Percentiles rank a stretch among this genome's conserved stretches.
Conservation (phyloP, 345 rosid genomes). For the Acer campestre region DNA sequence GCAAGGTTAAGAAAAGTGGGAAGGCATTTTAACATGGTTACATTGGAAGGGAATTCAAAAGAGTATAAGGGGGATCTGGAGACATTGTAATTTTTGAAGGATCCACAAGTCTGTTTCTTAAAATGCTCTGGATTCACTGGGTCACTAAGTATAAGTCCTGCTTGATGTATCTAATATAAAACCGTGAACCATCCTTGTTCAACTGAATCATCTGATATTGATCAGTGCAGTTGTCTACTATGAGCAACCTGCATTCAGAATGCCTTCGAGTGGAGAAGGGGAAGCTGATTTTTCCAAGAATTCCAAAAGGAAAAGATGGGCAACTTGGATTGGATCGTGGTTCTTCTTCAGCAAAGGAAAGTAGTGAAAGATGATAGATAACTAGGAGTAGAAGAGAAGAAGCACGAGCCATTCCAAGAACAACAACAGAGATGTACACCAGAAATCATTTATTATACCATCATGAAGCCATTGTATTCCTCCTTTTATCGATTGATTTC, state of each 20-base stretch:
- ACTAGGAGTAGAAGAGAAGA: not conserved
- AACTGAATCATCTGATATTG: slow-evolving; percentile 28
- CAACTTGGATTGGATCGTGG: too few relatives aligned
- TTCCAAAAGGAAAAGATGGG: too few relatives aligned
- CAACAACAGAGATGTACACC: too few relatives aligned
- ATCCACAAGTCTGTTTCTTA: slow-evolving; percentile 13
- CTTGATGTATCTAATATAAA: slow-evolving; percentile 26
- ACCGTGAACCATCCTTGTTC: slow-evolving; percentile 27
- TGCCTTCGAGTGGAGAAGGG: slow-evolving; percentile 18
- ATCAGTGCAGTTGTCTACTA: slow-evolving; percentile 22
- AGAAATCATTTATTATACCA: too few relatives aligned
- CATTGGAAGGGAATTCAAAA: not conserved
- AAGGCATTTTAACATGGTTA: slow-evolving; percentile 34
- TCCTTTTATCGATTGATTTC: not conserved
- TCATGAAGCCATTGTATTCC: too few relatives aligned
- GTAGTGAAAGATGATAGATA: not conserved
- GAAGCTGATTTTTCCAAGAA: not conserved
- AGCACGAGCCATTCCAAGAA: not conserved
- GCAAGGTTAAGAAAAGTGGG: not conserved
- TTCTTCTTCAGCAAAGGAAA: too few relatives aligned
- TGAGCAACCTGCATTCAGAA: not conserved
- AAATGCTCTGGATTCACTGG: not conserved
- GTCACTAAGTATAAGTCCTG: slow-evolving; percentile 35
- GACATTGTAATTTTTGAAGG: slow-evolving; percentile 30
- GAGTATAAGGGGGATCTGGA: slow-evolving; percentile 32